Percentiles rank a stretch among this genome's conserved stretches.
Evolutionary conservation across 495 filamentous ascomycete species (phyloP).

Genomic region (Penicillium antarcticum): DNA sequence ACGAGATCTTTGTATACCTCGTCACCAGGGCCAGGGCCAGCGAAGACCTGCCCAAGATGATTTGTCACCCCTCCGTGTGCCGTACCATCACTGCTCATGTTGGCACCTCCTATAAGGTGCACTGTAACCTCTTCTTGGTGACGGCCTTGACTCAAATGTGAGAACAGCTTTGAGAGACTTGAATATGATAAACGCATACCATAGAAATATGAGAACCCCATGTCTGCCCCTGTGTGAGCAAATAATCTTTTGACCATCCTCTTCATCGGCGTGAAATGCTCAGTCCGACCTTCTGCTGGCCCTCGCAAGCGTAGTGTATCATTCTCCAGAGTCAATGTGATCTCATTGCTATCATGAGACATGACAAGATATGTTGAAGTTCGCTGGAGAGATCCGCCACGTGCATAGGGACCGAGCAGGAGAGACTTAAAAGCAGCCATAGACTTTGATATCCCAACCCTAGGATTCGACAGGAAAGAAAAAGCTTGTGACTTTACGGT

Average conservation of each 20-base stretch:
- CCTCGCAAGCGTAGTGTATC: slow-evolving; percentile 26
- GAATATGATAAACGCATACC: not conserved
- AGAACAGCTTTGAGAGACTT: no score
- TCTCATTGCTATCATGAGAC: slow-evolving; percentile 67
- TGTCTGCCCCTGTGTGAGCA: slow-evolving; percentile 4
- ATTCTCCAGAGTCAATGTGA: slow-evolving; percentile 53
- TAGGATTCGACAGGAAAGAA: slow-evolving; percentile 23
- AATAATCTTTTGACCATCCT: not conserved
- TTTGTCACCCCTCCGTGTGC: slow-evolving; percentile 60
- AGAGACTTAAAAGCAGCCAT: slow-evolving; percentile 48
- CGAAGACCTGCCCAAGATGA: slow-evolving; percentile 59
- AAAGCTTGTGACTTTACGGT: slow-evolving; percentile 21
- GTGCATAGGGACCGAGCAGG: slow-evolving; percentile 55
- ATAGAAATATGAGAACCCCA: slow-evolving; percentile 13
- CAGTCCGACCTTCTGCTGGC: slow-evolving; percentile 3
- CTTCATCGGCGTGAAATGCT: not conserved
- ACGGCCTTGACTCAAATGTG: not conserved
- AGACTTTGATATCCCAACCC: not conserved
- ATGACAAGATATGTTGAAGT: slow-evolving; percentile 70
- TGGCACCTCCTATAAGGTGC: slow-evolving; percentile 67
- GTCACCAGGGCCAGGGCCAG: slow-evolving; percentile 41
- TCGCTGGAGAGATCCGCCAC: slow-evolving; percentile 50
- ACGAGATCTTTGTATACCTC: slow-evolving; percentile 56
- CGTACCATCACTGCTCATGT: slow-evolving; percentile 58
- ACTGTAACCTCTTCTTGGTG: slow-evolving; percentile 58